Percentiles rank a stretch among this genome's conserved stretches.
These are phyloP conservation scores for Asterophora parasitica DNA, from an alignment of 768 basidiomycete species.

Conservation along the genomic window DNA sequence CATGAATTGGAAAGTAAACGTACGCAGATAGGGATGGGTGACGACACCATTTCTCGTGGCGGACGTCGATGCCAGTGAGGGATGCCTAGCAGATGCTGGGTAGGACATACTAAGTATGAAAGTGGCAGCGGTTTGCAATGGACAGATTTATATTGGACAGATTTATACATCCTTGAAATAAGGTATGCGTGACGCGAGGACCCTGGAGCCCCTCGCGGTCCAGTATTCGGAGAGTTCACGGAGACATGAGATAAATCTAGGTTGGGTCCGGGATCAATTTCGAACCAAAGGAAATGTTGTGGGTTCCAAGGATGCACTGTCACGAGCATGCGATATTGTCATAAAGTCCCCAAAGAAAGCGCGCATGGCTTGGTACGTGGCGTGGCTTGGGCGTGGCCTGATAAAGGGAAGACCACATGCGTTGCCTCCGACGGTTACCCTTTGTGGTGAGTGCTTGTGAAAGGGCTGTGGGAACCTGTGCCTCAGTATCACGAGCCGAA, in stretches of 20 bases:
- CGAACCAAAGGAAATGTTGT: constrained; percentile 11
- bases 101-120: constrained; percentile 18
- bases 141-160: constrained; percentile 19
- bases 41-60: constrained; percentile 27
- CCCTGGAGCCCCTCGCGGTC: constrained; percentile 23
- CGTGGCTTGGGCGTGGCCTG: constrained; percentile 1
- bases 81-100: constrained; percentile 15
- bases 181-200: constrained; percentile 23
- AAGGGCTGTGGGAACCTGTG: constrained; percentile 2
- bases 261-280: constrained; percentile 12
- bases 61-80: constrained; percentile 17
- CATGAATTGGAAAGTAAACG: constrained; percentile 11
- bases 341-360: constrained; percentile 7
- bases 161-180: constrained; percentile 23
- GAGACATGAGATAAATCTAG: constrained; percentile 23
- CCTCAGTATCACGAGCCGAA: constrained; percentile 8
- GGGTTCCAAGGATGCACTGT: constrained; percentile 2
- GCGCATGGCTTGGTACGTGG: not conserved
- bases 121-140: constrained; percentile 6
- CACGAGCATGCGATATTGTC: constrained; percentile 3
- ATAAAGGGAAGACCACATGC: constrained; percentile 5
- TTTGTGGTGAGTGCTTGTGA: constrained; percentile 2
- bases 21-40: constrained; percentile 48
- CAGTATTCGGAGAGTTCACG: constrained; percentile 35
- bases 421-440: constrained; percentile 12